These are phyloP conservation scores for Rhizopus stolonifer DNA, from an alignment of 371 early-diverging fungal species.

Conservation along the genomic window DNA sequence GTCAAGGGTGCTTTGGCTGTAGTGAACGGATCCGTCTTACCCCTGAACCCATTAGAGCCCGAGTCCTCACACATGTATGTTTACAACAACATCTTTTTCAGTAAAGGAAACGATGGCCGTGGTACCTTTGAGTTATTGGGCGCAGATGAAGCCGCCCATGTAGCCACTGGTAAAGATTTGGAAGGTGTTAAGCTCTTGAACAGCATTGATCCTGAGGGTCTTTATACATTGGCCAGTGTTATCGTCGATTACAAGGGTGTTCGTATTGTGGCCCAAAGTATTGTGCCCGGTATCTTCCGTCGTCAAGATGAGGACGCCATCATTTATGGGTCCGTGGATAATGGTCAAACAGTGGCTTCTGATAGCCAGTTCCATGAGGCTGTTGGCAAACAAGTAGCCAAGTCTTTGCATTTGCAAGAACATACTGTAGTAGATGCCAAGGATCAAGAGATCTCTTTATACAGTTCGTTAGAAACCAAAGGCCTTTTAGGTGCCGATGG, in stretches of 20 bases:
- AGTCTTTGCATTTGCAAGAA: constrained; percentile 77
- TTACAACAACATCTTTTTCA: constrained; percentile 94
- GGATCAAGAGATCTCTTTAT: constrained; percentile 62
- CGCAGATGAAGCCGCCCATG: constrained; percentile 91
- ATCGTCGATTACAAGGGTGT: constrained; percentile 91
- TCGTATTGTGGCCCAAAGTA: constrained; percentile 89
- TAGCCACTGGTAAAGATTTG: constrained; percentile 91
- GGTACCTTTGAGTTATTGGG: constrained; percentile 83
- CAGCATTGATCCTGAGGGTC: constrained; percentile 71
- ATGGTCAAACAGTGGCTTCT: constrained; percentile 67
- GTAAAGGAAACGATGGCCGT: constrained; percentile 86
- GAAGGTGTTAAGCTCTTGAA: constrained; percentile 83
- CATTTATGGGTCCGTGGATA: constrained; percentile 88
- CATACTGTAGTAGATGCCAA: constrained; percentile 74
- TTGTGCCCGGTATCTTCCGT: constrained; percentile 87
- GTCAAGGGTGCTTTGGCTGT: constrained; percentile 83
- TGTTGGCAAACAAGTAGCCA: constrained; percentile 66
- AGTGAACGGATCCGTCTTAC: constrained; percentile 74
- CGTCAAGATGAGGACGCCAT: constrained; percentile 81
- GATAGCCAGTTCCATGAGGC: constrained; percentile 78
- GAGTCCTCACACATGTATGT: constrained; percentile 85
- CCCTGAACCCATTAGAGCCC: constrained; percentile 81
- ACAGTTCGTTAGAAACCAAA: constrained; percentile 88
- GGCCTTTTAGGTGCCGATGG: constrained; percentile 91
- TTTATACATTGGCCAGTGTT: constrained; percentile 86